Conservation (phyloP, 176 grass and related monocot species). For the Musa acuminata region DNA sequence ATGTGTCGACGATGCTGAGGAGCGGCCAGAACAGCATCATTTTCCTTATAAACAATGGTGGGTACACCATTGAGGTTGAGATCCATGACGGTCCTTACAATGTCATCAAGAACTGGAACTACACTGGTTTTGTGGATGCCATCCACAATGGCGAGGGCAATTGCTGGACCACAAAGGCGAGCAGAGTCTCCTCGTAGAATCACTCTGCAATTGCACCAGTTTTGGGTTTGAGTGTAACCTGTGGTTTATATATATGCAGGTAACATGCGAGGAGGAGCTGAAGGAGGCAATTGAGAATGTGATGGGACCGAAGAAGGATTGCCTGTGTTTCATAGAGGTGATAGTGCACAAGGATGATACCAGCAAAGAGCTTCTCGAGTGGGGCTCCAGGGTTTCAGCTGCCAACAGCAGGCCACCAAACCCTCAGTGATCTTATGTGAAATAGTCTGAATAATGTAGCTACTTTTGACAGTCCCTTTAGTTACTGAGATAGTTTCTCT, state of each 20-base stretch:
- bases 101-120: constrained; percentile 2
- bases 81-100: constrained; percentile 1
- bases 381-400: not conserved
- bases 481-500: not conserved
- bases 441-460: not conserved
- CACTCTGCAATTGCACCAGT: not conserved
- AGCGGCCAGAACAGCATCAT: not conserved
- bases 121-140: not conserved
- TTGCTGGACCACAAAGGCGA: not conserved
- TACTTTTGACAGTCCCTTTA: not conserved
- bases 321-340: not conserved
- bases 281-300: not conserved
- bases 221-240: not conserved
- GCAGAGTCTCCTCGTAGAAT: not conserved
- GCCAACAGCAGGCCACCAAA: not conserved
- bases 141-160: not conserved
- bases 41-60: not conserved
- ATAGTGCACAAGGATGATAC: constrained; percentile 1
- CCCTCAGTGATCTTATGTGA: not conserved
- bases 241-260: not conserved
- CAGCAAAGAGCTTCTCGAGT: not conserved
- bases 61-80: not conserved
- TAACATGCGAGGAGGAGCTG: not conserved
- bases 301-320: not conserved
- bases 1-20: not conserved